phyloP scores from a whole-genome alignment of 2,329 filamentous ascomycete species.

The Phialemoniopsis sp. region DNA sequence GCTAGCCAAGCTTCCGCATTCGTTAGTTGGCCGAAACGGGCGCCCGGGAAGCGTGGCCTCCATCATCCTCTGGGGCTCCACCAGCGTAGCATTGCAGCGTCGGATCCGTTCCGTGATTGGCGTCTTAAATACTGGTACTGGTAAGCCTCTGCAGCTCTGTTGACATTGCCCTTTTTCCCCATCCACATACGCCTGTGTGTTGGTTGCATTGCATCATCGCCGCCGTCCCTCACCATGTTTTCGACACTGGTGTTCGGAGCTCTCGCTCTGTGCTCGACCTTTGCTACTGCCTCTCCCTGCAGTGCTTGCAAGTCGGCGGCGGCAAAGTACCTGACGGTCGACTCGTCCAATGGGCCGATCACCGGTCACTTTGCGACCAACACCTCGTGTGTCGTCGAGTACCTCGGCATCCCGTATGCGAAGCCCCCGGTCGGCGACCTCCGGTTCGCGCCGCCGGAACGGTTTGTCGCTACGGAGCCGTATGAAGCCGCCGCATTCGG shows the following conservation, averaged over 20 bases:
- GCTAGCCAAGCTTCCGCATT: too few species aligned
- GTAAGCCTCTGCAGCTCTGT: too few species aligned
- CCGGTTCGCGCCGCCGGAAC: conserved; percentile 18
- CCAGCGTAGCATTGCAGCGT: too few species aligned
- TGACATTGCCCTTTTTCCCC: too few species aligned
- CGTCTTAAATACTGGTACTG: too few species aligned
- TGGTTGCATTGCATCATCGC: background rate
- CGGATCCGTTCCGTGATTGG: too few species aligned
- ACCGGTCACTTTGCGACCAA: conserved; percentile 23
- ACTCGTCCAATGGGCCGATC: conserved; percentile 25
- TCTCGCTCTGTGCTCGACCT: background rate
- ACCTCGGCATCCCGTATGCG: conserved; percentile 26
- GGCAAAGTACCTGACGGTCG: conserved; percentile 15
- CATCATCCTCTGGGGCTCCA: too few species aligned
- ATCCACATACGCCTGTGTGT: too few species aligned
- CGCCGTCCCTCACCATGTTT: background rate
- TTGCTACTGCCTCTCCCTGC: background rate
- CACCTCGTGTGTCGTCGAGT: conserved; percentile 26
- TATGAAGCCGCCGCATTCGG: conserved; percentile 20
- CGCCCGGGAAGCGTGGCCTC: too few species aligned
- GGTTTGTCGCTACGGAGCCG: conserved; percentile 10
- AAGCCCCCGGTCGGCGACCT: conserved; percentile 17
- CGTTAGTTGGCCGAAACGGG: too few species aligned
- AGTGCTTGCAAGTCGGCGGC: conserved; percentile 7
- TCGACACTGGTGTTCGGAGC: background rate